Conservation (phyloP, 2,329 filamentous ascomycete genomes). For the Massarina eburnea region DNA sequence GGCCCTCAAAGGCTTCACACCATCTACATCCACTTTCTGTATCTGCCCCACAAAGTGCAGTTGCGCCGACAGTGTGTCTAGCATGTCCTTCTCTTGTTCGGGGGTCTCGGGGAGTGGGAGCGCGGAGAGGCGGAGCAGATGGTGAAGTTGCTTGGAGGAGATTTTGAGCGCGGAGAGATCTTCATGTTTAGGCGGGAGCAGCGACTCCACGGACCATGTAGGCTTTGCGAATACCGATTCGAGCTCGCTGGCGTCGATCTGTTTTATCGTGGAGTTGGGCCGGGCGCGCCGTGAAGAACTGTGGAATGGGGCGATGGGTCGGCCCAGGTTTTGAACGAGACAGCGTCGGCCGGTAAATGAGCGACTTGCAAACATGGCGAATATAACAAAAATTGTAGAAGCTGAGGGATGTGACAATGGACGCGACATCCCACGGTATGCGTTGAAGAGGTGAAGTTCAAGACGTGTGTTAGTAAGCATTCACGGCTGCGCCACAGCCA, state of each 20-base stretch:
- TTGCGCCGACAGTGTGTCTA: constrained; percentile 75
- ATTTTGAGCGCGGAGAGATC: constrained; percentile 49
- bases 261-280: constrained; percentile 4
- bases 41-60: constrained; percentile 89
- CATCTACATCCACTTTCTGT: constrained; percentile 73
- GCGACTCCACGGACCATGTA: constrained; percentile 79
- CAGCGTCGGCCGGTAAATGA: neutral
- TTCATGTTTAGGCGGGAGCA: constrained; percentile 57
- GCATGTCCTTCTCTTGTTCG: constrained; percentile 69
- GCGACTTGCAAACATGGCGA: constrained; percentile 5
- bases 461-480: too few species aligned
- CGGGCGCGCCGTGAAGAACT: neutral
- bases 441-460: constrained; percentile 4
- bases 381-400: neutral
- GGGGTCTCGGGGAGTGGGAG: constrained; percentile 69
- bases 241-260: constrained; percentile 29
- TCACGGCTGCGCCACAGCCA: constrained; percentile 15
- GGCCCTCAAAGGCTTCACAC: constrained; percentile 71
- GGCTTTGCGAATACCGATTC: constrained; percentile 63
- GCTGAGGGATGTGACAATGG: neutral
- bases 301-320: constrained; percentile 3
- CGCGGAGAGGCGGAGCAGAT: constrained; percentile 86
- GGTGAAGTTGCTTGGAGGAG: constrained; percentile 69
- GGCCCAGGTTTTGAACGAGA: neutral
- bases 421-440: neutral